Evolutionary conservation across 192 early-diverging fungal species (phyloP).

Genomic region (Gamsiella multidivaricata): DNA sequence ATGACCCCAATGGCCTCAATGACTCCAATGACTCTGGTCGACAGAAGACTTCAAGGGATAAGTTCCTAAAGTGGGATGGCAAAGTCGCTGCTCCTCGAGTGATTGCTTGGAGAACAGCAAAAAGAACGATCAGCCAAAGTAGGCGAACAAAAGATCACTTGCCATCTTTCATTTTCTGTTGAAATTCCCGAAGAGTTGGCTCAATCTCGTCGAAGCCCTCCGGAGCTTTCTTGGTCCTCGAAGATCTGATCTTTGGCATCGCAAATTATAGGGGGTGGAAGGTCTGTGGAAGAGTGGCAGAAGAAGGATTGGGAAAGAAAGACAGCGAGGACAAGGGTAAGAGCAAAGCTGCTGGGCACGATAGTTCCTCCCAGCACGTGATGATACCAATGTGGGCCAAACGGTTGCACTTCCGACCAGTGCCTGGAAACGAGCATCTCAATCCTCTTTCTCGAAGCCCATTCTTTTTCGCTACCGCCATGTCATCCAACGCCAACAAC

Average conservation of each 20-base stretch:
- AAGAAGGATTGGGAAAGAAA: not conserved
- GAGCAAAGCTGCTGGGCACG: no score
- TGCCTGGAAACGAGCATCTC: not conserved
- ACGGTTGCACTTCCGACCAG: no score
- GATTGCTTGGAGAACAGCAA: not conserved
- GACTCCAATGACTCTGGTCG: no score
- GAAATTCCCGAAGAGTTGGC: conserved; percentile 90
- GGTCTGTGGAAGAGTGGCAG: not conserved
- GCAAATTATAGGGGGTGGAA: not conserved
- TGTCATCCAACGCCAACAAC: conserved; percentile 22
- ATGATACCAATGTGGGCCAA: no score
- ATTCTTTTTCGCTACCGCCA: not conserved
- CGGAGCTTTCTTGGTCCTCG: conserved; percentile 87
- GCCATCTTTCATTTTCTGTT: conserved; percentile 96
- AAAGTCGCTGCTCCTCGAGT: no score
- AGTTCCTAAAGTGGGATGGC: conserved; percentile 1
- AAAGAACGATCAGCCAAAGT: not conserved
- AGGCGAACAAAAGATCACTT: conserved; percentile 28
- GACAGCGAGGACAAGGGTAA: not conserved
- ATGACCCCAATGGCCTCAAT: no score
- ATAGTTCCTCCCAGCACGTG: no score
- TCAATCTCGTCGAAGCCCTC: conserved; percentile 97
- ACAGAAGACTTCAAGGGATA: conserved; percentile 6
- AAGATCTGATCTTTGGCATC: conserved; percentile 83
- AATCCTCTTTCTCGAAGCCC: not conserved